Conservation (phyloP, 2,329 filamentous ascomycete genomes). For the Pestalotiopsis sp. region DNA sequence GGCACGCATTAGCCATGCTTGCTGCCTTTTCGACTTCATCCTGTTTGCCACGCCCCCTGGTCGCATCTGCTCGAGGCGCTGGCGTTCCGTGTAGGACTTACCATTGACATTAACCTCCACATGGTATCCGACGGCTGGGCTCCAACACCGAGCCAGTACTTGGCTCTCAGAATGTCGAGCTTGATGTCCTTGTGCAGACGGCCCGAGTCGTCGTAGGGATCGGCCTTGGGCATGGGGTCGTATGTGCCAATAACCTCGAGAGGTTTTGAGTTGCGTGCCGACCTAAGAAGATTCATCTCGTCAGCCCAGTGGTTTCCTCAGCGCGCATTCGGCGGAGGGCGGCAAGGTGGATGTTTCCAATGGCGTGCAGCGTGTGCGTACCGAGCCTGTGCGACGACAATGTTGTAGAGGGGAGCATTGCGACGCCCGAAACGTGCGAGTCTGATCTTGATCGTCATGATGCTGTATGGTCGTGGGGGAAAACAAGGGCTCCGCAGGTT, state of each 20-base stretch:
- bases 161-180: conserved; percentile 77
- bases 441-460: conserved; percentile 70
- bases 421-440: conserved; percentile 90
- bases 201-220: conserved; percentile 62
- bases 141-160: conserved; percentile 96
- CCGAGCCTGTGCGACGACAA: conserved; percentile 92
- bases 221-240: conserved; percentile 66
- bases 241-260: conserved; percentile 90
- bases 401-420: conserved; percentile 95
- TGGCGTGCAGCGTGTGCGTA: conserved; percentile 44
- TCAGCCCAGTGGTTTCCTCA: background rate
- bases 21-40: background rate
- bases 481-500: background rate
- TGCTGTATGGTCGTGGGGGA: background rate
- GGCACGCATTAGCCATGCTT: background rate
- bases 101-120: conserved; percentile 85
- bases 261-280: conserved; percentile 83
- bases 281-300: conserved; percentile 49
- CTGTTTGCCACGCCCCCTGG: background rate
- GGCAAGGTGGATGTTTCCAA: background rate
- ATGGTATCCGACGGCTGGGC: conserved; percentile 91
- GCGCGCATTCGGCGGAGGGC: background rate
- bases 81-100: conserved; percentile 37
- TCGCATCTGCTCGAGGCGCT: background rate
- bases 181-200: conserved; percentile 89